phyloP scores from a whole-genome alignment of 345 rosid species.

The Abelmoschus esculentus region DNA sequence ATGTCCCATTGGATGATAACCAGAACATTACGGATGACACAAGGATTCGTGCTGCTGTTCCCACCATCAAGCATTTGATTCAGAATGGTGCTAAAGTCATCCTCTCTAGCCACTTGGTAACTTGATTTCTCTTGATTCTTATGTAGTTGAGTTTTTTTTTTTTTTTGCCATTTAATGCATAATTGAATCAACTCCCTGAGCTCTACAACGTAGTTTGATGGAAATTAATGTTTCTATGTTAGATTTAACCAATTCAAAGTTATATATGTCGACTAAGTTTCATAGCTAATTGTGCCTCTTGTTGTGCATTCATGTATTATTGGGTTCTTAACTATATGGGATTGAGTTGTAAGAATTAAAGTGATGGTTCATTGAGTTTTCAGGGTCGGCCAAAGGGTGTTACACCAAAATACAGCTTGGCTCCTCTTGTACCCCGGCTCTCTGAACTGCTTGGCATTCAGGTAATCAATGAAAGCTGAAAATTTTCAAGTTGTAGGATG shows the following conservation, averaged over 20 bases:
- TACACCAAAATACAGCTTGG: not conserved
- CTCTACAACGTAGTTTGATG: too few relatives aligned
- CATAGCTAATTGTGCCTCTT: too few relatives aligned
- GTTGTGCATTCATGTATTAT: too few relatives aligned
- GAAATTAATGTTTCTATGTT: too few relatives aligned
- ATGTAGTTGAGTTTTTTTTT: too few relatives aligned
- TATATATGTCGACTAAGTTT: too few relatives aligned
- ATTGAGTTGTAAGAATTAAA: conserved; percentile 1
- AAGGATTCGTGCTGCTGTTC: not conserved
- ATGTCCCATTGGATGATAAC: not conserved
- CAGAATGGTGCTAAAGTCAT: not conserved
- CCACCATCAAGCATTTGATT: not conserved
- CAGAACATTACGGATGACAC: not conserved
- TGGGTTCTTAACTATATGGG: not conserved
- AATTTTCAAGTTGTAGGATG: not conserved
- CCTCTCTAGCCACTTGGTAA: not conserved
- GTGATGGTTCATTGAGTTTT: conserved; percentile 10
- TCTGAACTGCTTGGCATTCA: not conserved
- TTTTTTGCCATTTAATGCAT: too few relatives aligned
- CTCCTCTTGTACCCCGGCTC: not conserved
- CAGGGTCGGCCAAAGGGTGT: not conserved
- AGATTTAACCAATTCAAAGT: too few relatives aligned
- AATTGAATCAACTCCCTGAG: too few relatives aligned
- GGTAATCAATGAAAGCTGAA: conserved; percentile 26
- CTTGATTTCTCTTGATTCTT: not conserved